A percentile compares a stretch with the other conserved stretches of the same genome.
Conservation (phyloP, 2,329 filamentous ascomycete species). For the Fusarium sp. region DNA sequence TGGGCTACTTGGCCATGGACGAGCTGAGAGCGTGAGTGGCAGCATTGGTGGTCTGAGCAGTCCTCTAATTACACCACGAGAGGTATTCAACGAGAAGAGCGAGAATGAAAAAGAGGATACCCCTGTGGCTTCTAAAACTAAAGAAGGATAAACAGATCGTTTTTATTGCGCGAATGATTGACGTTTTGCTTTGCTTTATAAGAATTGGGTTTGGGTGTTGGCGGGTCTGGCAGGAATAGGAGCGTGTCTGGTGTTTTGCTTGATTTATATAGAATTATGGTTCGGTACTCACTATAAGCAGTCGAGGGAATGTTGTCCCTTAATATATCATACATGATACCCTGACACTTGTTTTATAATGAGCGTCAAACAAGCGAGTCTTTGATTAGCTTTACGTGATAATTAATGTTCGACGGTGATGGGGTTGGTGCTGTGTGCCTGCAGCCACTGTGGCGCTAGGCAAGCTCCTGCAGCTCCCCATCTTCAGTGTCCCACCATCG, state of each 20-base stretch:
- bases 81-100: constrained; percentile 55
- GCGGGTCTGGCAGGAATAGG: constrained; percentile 25
- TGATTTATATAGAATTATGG: constrained; percentile 38
- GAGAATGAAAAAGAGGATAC: constrained; percentile 45
- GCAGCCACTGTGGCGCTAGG: constrained; percentile 47
- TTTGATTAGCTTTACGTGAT: background rate
- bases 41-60: constrained; percentile 75
- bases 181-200: constrained; percentile 29
- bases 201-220: constrained; percentile 25
- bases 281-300: constrained; percentile 38
- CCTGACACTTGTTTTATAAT: constrained; percentile 31
- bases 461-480: constrained; percentile 45
- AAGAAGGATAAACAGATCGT: constrained; percentile 26
- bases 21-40: constrained; percentile 84
- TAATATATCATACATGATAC: constrained; percentile 50
- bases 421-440: background rate
- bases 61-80: constrained; percentile 70
- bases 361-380: background rate
- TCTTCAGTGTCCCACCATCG: constrained; percentile 48
- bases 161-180: constrained; percentile 37
- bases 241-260: constrained; percentile 37
- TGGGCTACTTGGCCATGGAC: constrained; percentile 79
- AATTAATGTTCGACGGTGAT: background rate
- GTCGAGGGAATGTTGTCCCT: constrained; percentile 30
- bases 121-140: constrained; percentile 32